These are phyloP conservation scores for Volvox carteri DNA, from an alignment of 163 green algal species.

Conservation along the genomic window DNA sequence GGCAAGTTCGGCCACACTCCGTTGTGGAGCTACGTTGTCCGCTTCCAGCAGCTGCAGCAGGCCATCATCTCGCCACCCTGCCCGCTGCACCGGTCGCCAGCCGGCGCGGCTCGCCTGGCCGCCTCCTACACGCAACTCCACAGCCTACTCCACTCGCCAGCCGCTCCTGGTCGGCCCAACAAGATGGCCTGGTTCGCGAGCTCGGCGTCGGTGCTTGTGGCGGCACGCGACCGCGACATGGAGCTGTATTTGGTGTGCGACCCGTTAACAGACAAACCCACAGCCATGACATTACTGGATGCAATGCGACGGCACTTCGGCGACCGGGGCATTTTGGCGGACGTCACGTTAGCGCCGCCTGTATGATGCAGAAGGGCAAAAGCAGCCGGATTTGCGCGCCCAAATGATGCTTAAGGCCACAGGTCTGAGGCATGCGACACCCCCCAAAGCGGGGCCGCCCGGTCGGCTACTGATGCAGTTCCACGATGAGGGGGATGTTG, in stretches of 20 bases:
- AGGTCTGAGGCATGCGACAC: too few species aligned
- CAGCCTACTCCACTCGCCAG: constrained; percentile 42
- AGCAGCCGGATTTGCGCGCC: too few species aligned
- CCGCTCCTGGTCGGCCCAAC: constrained; percentile 29
- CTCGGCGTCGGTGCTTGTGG: constrained; percentile 44
- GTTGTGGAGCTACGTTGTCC: constrained; percentile 51
- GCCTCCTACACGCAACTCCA: constrained; percentile 47
- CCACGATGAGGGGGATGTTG: too few species aligned
- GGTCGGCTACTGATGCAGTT: too few species aligned
- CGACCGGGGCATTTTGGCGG: constrained; percentile 49
- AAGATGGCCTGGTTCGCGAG: constrained; percentile 54
- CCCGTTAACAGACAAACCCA: constrained; percentile 58
- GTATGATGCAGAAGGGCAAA: constrained; percentile 3
- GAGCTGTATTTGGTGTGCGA: constrained; percentile 75
- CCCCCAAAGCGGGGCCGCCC: too few species aligned
- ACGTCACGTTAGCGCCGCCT: constrained; percentile 34
- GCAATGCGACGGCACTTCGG: constrained; percentile 58
- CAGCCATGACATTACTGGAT: constrained; percentile 53
- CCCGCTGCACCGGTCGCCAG: constrained; percentile 24
- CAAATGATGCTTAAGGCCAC: too few species aligned
- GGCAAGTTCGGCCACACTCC: constrained; percentile 53
- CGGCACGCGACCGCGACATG: constrained; percentile 45
- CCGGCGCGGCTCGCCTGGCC: constrained; percentile 21
- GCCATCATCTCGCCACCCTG: constrained; percentile 30
- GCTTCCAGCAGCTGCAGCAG: constrained; percentile 55